Percentiles rank a stretch among this genome's conserved stretches.
phyloP scores from a whole-genome alignment of 768 basidiomycete species.

The Pleurotus platypus region DNA sequence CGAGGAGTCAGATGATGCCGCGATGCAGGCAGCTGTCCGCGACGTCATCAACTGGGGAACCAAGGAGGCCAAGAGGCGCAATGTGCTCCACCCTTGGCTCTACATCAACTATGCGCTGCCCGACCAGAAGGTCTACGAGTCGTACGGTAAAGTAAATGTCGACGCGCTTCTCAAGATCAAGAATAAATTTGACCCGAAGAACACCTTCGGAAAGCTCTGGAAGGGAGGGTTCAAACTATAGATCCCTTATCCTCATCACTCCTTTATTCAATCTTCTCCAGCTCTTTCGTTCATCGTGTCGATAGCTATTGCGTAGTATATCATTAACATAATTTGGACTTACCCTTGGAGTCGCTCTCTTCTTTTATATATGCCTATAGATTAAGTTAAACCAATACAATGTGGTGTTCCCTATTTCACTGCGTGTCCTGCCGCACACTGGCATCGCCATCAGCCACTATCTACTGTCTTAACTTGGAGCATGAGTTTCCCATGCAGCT shows the following conservation, averaged over 20 bases:
- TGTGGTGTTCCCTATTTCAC: too few species aligned
- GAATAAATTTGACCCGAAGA: not conserved
- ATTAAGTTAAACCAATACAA: too few species aligned
- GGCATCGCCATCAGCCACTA: too few species aligned
- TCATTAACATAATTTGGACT: too few species aligned
- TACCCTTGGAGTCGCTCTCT: too few species aligned
- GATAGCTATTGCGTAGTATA: too few species aligned
- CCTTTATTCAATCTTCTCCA: too few species aligned
- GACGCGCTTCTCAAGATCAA: not conserved
- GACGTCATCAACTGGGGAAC: constrained; percentile 5
- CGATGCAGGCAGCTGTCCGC: not conserved
- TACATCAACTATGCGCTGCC: constrained; percentile 10
- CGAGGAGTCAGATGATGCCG: constrained; percentile 9
- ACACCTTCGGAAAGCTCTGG: constrained; percentile 2
- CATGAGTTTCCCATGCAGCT: too few species aligned
- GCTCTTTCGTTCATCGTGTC: not conserved
- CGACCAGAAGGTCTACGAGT: constrained; percentile 5
- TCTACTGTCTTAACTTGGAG: too few species aligned
- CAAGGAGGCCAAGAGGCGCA: constrained; percentile 4
- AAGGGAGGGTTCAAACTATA: constrained; percentile 4
- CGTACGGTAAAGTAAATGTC: not conserved
- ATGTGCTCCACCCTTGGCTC: constrained; percentile 5
- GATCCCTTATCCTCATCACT: not conserved
- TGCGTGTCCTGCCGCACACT: too few species aligned
- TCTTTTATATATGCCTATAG: too few species aligned